Evolutionary conservation across 2,329 filamentous ascomycete species (phyloP), one percentile per base, ranked within the genome.

Genomic region (Arthrobotrys iridis): DNA sequence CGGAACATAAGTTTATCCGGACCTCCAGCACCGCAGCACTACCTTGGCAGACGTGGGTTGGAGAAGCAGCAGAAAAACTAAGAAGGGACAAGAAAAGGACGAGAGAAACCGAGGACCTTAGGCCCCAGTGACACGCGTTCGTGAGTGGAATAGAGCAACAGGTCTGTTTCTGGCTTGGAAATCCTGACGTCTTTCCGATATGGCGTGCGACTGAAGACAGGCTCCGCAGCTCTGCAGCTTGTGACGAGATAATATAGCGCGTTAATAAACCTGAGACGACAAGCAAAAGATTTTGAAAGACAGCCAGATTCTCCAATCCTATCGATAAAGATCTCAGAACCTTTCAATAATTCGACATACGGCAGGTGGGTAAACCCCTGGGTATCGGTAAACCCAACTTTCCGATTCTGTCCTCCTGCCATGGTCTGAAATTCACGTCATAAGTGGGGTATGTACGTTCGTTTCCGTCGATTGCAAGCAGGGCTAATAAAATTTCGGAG

Each of bases 1-100:
- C 66, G 66, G 58, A 58, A 71, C 46, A 57, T 71, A 63, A 55
- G 37, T 57, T 71, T 71, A 71, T 71, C 66, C 66, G 66, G 66
- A 28, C 22, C 15, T 37, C 18, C 22, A 28, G 24, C 7, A 33
- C 15, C 28, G 26, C 22, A 28, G 24, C 7, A 6, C 15, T n/a
- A 10, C 30, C 50, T 55, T 55, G 50, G 50, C 50, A 37, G 18
- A 37, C 18, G 30, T 37, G 15, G 28, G 18, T 24, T 2, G 18
- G n/a, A 24, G 18, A 55, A 55, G 10, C 10, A 37, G 11, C 28
- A 26, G 20, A 35, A 24, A 26, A 28, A 22, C 50, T 35, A 62
- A 70, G 65, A 5, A 43, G 65, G 52, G 65, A 70, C 65, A 24
- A 70, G 65, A 60, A 28, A 4, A 60, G 8, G 41, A 50, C 33